phyloP scores from a whole-genome alignment of 306 rosid species.

The Cucurbita moschata region DNA sequence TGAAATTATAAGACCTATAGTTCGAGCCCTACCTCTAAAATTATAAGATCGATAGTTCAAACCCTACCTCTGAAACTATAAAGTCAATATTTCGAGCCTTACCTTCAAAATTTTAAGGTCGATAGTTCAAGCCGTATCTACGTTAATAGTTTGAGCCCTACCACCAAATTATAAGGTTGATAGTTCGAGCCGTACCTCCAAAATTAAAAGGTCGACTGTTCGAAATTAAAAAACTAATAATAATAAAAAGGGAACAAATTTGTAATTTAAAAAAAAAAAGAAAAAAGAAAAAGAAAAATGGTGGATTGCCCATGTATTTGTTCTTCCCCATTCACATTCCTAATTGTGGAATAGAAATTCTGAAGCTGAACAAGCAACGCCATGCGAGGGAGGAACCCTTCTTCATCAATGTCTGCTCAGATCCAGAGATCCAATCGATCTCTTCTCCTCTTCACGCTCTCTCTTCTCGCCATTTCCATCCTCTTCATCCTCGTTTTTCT shows the following conservation, averaged over 20 bases:
- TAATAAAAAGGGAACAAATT: too few species aligned
- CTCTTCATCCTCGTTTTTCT: conserved; percentile 29
- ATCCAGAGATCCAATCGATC: conserved; percentile 41
- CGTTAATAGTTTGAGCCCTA: too few species aligned
- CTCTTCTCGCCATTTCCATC: conserved; percentile 25
- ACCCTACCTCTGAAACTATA: too few species aligned
- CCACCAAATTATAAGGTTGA: too few species aligned
- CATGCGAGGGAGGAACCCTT: conserved; percentile 23
- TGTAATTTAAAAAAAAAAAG: not conserved
- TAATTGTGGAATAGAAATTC: not conserved
- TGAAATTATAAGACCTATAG: too few species aligned
- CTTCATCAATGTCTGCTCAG: conserved; percentile 8
- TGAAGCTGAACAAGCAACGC: not conserved
- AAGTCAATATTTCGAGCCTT: too few species aligned
- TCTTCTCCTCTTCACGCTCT: conserved; percentile 26
- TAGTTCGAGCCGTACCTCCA: rapidly evolving
- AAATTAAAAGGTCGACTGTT: too few species aligned
- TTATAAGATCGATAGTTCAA: too few species aligned
- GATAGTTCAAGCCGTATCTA: too few species aligned
- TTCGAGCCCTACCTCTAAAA: too few species aligned
- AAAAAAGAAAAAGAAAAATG: not conserved
- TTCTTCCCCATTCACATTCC: not conserved
- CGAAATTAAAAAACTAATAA: too few species aligned
- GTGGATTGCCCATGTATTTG: not conserved
- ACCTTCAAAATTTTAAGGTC: too few species aligned